Percentiles rank a stretch among this genome's conserved stretches.
Evolutionary conservation across 345 rosid genomes (phyloP).

Genomic region (Populus euphratica): DNA sequence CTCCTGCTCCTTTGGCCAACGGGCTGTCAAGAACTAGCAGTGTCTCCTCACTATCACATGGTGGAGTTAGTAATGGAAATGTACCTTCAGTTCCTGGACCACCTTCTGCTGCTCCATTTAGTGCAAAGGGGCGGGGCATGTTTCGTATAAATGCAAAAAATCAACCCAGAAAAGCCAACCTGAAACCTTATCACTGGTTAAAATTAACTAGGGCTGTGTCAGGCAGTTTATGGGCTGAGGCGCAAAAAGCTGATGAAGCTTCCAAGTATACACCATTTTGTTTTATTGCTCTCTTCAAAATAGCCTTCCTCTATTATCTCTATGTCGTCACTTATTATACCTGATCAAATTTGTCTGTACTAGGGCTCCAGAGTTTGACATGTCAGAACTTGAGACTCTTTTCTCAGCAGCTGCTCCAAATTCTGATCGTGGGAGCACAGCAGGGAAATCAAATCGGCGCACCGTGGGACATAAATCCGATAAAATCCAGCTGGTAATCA

Average conservation of each 20-base stretch:
- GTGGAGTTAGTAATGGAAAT: constrained; percentile 36
- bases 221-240: constrained; percentile 88
- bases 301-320: neutral
- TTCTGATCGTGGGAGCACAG: constrained; percentile 37
- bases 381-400: constrained; percentile 74
- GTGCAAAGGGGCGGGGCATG: constrained; percentile 49
- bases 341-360: constrained; percentile 19
- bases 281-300: constrained; percentile 5
- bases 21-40: constrained; percentile 20
- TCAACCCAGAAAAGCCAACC: constrained; percentile 58
- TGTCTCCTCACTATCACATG: constrained; percentile 31
- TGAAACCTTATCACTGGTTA: constrained; percentile 87
- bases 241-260: constrained; percentile 71
- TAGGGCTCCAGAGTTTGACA: constrained; percentile 79
- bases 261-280: constrained; percentile 43
- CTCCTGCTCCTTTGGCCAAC: constrained; percentile 50
- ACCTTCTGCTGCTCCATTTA: constrained; percentile 36
- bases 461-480: constrained; percentile 50
- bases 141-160: constrained; percentile 40
- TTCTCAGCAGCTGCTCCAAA: constrained; percentile 60
- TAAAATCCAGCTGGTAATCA: constrained; percentile 82
- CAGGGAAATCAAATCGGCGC: constrained; percentile 50
- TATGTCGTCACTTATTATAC: constrained; percentile 8
- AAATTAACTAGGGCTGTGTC: constrained; percentile 81
- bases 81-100: constrained; percentile 70